A percentile compares a stretch with the other conserved stretches of the same genome.
phyloP scores from a whole-genome alignment of 1,139 yeast genomes.

The Yamadazyma triangularis region DNA sequence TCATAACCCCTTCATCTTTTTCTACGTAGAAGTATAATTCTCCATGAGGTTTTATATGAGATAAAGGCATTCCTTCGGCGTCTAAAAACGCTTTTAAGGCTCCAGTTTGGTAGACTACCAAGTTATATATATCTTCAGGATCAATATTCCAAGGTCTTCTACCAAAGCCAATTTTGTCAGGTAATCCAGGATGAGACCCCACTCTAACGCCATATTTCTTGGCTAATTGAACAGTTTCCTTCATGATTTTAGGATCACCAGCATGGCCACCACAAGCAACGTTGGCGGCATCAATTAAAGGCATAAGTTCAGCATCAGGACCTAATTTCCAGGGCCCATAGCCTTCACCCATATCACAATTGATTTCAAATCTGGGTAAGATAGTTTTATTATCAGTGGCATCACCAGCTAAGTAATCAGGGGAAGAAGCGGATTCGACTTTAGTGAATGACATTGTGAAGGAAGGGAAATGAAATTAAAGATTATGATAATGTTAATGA shows the following conservation, averaged over 20 bases:
- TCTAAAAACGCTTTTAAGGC: slow-evolving; percentile 32
- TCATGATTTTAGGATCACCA: slow-evolving; percentile 31
- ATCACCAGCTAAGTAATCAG: slow-evolving; percentile 10
- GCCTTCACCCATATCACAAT: slow-evolving; percentile 38
- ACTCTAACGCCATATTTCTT: slow-evolving; percentile 26
- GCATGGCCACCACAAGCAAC: slow-evolving; percentile 39
- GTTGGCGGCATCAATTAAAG: slow-evolving; percentile 32
- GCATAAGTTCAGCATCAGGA: slow-evolving; percentile 36
- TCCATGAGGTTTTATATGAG: slow-evolving; percentile 35
- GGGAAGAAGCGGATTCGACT: slow-evolving; percentile 7
- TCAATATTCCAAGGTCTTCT: slow-evolving; percentile 27
- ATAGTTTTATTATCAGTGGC: slow-evolving; percentile 11
- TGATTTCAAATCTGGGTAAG: slow-evolving; percentile 20
- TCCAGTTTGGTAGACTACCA: slow-evolving; percentile 34
- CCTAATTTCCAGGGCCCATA: slow-evolving; percentile 35
- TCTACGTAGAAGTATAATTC: slow-evolving; percentile 32
- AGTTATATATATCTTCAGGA: slow-evolving; percentile 29
- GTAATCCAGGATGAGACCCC: slow-evolving; percentile 37
- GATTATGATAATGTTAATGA: no score
- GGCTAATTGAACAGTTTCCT: slow-evolving; percentile 26
- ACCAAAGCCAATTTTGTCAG: slow-evolving; percentile 34
- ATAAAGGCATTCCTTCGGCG: slow-evolving; percentile 27
- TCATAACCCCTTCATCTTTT: slow-evolving; percentile 27
- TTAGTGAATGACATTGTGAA: no score
- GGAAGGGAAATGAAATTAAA: no score